Evolutionary conservation across 257 asterid genomes (phyloP).

Genomic region (Forsythia suspensa): DNA sequence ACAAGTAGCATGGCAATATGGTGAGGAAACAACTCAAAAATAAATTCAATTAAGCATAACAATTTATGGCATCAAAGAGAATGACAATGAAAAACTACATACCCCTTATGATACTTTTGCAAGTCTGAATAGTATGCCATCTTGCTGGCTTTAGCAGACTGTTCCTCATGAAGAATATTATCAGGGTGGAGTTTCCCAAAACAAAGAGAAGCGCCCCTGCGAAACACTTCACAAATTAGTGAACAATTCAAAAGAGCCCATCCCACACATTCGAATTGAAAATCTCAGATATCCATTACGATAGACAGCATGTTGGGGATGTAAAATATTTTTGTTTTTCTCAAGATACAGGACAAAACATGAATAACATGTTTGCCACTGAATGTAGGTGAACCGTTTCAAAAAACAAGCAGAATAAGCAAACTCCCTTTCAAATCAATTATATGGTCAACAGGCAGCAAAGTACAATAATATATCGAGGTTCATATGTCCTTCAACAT

Average conservation of each 20-base stretch:
- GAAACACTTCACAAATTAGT: conserved; percentile 23
- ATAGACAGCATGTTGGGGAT: neutral
- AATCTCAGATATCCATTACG: neutral
- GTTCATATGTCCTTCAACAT: neutral
- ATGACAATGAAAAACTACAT: conserved; percentile 28
- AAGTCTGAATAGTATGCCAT: conserved; percentile 57
- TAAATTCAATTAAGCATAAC: neutral
- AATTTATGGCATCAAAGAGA: conserved; percentile 4
- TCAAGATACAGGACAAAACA: neutral
- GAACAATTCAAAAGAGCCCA: conserved; percentile 20
- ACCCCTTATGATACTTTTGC: conserved; percentile 73
- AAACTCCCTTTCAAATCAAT: neutral
- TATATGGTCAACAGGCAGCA: neutral
- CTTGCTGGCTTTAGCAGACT: conserved; percentile 55
- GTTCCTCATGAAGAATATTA: conserved; percentile 53
- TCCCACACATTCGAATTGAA: conserved; percentile 19
- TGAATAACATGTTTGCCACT: too few relatives aligned
- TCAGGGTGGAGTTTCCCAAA: conserved; percentile 87
- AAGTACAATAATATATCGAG: neutral
- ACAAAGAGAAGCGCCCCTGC: conserved; percentile 85
- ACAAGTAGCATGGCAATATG: conserved; percentile 16
- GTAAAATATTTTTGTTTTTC: neutral
- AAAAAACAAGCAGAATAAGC: neutral
- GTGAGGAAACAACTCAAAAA: conserved; percentile 25
- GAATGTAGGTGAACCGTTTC: too few relatives aligned